These are phyloP conservation scores for Globisporangium barbulae DNA, from an alignment of 352 stramenopile genomes.

Conservation along the genomic window DNA sequence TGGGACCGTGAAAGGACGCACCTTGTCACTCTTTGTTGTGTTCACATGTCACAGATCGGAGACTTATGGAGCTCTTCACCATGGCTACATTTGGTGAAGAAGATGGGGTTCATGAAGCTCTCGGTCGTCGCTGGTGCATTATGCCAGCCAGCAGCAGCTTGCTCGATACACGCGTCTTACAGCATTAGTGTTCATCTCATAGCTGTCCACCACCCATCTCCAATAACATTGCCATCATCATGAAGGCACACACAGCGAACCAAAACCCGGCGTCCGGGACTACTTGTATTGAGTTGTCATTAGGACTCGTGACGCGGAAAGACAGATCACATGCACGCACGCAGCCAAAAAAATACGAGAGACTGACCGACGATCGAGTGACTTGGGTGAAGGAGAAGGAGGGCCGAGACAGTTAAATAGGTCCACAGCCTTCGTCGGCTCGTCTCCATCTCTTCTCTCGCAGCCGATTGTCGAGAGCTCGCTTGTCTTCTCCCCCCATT, in stretches of 20 bases:
- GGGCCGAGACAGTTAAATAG: constrained; percentile 13
- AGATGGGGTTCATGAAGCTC: background rate
- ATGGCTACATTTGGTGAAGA: constrained; percentile 1
- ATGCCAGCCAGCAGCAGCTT: background rate
- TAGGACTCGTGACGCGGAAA: background rate
- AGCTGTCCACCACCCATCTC: no score
- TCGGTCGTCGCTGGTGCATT: background rate
- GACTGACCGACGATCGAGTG: background rate
- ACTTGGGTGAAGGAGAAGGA: background rate
- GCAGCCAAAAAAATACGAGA: background rate
- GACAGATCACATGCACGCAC: constrained; percentile 4
- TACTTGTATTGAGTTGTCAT: background rate
- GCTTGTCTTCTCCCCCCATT: background rate
- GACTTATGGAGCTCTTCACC: background rate
- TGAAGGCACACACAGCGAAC: background rate
- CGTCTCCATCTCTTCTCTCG: background rate
- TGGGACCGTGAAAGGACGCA: constrained; percentile 2
- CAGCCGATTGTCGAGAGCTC: background rate
- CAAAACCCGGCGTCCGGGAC: background rate
- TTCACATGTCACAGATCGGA: constrained; percentile 8
- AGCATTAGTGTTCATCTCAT: no score
- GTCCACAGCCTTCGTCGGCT: background rate
- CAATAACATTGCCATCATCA: no score
- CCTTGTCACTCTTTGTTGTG: background rate
- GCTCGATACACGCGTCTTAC: no score